Evolutionary conservation across 208 protist species (phyloP).

Genomic region (Trypanosoma theileri): DNA sequence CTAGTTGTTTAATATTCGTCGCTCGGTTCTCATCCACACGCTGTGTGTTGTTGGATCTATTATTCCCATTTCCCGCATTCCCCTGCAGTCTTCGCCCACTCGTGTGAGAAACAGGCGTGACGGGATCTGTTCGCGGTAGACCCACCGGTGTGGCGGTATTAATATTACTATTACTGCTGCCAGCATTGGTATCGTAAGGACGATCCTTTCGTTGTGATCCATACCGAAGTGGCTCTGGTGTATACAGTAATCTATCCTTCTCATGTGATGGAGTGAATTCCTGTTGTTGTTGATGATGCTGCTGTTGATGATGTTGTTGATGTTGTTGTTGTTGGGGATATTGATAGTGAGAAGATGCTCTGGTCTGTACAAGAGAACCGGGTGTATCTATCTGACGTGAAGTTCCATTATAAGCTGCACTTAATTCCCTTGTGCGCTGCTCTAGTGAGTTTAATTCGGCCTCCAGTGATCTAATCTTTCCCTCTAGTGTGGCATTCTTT

Average conservation of each 20-base stretch:
- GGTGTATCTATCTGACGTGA: neutral
- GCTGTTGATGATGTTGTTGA: neutral
- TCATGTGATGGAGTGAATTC: neutral
- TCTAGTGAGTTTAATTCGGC: slow-evolving; percentile 32
- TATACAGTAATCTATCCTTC: neutral
- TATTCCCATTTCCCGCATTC: neutral
- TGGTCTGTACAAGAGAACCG: no score
- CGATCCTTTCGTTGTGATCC: neutral
- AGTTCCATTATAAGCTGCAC: slow-evolving; percentile 10
- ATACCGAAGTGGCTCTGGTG: neutral
- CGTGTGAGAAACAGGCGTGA: no score
- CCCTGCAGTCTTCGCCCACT: no score
- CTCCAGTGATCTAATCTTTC: slow-evolving; percentile 45
- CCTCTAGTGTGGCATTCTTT: slow-evolving; percentile 41
- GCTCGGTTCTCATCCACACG: neutral
- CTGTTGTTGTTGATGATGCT: neutral
- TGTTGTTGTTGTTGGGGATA: neutral
- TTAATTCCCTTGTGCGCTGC: slow-evolving; percentile 14
- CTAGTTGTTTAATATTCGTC: slow-evolving; percentile 41
- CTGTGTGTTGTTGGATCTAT: neutral
- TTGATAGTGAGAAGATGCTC: no score
- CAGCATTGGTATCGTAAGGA: neutral
- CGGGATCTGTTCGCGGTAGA: no score
- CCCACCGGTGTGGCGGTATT: no score
- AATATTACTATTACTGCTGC: neutral